Conservation (phyloP, 106 monocot genomes). For the Dioscorea dumetorum region DNA sequence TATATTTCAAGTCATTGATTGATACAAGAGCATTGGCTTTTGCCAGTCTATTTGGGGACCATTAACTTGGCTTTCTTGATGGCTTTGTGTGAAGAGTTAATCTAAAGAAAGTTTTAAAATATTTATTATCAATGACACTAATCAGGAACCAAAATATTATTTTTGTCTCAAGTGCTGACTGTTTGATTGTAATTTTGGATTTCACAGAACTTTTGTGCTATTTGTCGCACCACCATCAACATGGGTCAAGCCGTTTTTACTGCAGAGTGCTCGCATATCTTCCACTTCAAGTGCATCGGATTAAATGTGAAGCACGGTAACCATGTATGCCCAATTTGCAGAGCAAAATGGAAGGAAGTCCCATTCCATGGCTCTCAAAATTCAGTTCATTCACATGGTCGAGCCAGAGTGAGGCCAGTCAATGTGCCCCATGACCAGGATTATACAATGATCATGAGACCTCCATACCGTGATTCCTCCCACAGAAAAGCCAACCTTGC, state of each 20-base stretch:
- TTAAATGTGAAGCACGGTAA: constrained; percentile 63
- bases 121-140: too few relatives aligned
- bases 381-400: constrained; percentile 17
- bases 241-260: constrained; percentile 63
- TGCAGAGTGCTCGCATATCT: constrained; percentile 75
- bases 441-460: constrained; percentile 18
- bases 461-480: constrained; percentile 32
- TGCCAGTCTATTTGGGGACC: too few relatives aligned
- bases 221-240: constrained; percentile 46
- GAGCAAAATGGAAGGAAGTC: constrained; percentile 58
- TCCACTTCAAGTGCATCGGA: constrained; percentile 70
- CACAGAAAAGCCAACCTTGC: constrained; percentile 13
- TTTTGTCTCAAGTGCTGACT: too few relatives aligned
- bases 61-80: too few relatives aligned
- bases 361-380: constrained; percentile 21
- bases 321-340: constrained; percentile 57
- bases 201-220: constrained; percentile 48
- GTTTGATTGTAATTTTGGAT: background rate
- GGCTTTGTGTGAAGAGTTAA: too few relatives aligned
- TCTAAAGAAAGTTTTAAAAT: too few relatives aligned
- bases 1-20: too few relatives aligned
- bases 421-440: constrained; percentile 18
- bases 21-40: too few relatives aligned
- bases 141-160: too few relatives aligned
- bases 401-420: constrained; percentile 28